Evolutionary conservation across 768 basidiomycete genomes (phyloP).

Genomic region (Auricularia sp.): DNA sequence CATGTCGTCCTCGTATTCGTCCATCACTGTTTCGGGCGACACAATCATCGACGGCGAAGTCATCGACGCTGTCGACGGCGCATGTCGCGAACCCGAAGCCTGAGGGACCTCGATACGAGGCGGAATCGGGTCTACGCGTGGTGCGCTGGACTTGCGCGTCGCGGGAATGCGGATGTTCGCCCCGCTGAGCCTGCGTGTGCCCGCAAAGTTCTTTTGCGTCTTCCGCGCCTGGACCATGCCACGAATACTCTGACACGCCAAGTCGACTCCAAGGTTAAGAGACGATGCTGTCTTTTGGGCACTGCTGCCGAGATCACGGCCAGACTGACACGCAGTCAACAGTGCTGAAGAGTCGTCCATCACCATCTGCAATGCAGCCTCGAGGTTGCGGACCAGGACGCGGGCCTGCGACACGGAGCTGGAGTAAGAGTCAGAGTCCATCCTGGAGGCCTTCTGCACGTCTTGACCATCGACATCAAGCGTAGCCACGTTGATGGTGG

Average conservation of each 20-base stretch:
- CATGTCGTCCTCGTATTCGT: conserved; percentile 39
- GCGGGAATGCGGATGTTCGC: neutral
- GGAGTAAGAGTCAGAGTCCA: conserved; percentile 41
- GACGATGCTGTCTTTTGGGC: neutral
- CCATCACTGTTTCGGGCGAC: conserved; percentile 9
- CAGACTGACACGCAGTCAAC: conserved; percentile 44
- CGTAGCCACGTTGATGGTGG: conserved; percentile 68
- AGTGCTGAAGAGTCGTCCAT: conserved; percentile 65
- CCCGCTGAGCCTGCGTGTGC: neutral
- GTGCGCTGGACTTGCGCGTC: neutral
- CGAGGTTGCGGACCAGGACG: conserved; percentile 59
- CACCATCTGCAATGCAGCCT: conserved; percentile 58
- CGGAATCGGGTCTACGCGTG: neutral
- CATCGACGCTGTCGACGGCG: neutral
- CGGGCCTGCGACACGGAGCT: conserved; percentile 63
- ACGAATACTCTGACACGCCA: neutral
- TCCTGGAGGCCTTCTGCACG: conserved; percentile 30
- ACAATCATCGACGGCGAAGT: conserved; percentile 1
- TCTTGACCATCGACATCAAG: conserved; percentile 69
- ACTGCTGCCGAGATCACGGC: neutral
- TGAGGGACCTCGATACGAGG: neutral
- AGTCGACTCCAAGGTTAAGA: neutral
- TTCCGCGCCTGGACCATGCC: neutral
- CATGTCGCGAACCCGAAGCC: conserved; percentile 1
- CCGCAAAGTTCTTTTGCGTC: neutral